Percentiles rank a stretch among this genome's conserved stretches.
Evolutionary conservation across 75 land plant species (phyloP).

Genomic region (Selaginella moellendorffii): DNA sequence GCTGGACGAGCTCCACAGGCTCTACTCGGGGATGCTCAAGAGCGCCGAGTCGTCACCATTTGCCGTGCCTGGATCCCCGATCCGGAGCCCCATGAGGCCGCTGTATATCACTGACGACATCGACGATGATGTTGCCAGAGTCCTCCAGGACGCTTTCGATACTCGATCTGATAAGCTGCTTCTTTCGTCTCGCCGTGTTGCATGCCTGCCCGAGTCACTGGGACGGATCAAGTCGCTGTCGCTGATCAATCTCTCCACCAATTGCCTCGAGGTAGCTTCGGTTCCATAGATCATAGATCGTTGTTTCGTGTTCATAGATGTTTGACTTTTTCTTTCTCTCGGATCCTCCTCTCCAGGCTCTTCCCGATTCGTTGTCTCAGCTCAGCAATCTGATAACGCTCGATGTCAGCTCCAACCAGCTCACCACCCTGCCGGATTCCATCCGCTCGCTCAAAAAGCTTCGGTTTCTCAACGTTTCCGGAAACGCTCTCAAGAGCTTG

Average conservation of each 20-base stretch:
- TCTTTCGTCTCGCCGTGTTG: slow-evolving; percentile 30
- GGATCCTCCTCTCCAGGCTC: slow-evolving; percentile 25
- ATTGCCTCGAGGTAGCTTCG: slow-evolving; percentile 64
- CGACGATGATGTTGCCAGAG: slow-evolving; percentile 41
- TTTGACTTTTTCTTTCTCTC: too few relatives aligned
- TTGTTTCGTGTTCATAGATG: too few relatives aligned
- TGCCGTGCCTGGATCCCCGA: slow-evolving; percentile 25
- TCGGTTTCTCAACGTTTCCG: slow-evolving; percentile 53
- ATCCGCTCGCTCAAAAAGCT: slow-evolving; percentile 54
- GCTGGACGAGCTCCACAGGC: slow-evolving; percentile 64
- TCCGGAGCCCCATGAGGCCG: background rate
- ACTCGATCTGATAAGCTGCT: slow-evolving; percentile 36
- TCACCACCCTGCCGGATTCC: slow-evolving; percentile 61
- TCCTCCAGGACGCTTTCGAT: slow-evolving; percentile 26
- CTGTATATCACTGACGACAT: slow-evolving; percentile 24
- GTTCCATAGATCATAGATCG: too few relatives aligned
- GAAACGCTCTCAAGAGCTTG: slow-evolving; percentile 43
- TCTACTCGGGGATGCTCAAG: slow-evolving; percentile 45
- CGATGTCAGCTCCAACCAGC: slow-evolving; percentile 35
- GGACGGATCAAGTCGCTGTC: slow-evolving; percentile 39
- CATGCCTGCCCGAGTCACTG: slow-evolving; percentile 57
- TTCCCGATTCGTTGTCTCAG: slow-evolving; percentile 71
- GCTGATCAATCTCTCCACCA: slow-evolving; percentile 43
- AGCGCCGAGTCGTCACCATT: slow-evolving; percentile 51
- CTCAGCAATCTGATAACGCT: slow-evolving; percentile 52